Evolutionary conservation across 2,329 filamentous ascomycete genomes (phyloP).

Genomic region (Colletotrichum tropicale): DNA sequence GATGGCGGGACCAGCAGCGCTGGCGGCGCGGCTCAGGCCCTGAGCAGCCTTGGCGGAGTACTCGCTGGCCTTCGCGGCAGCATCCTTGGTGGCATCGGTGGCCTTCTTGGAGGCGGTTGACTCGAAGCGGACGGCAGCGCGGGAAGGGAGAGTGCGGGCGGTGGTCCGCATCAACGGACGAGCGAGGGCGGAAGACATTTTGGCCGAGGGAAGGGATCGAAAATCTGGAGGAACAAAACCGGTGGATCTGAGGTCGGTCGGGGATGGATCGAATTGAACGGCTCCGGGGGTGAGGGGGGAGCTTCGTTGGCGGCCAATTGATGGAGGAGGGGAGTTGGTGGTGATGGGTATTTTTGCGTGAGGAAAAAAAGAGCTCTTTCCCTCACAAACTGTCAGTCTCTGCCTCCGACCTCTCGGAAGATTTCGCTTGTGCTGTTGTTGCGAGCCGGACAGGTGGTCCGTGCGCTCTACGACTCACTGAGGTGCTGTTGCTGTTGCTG

Average conservation of each 20-base stretch:
- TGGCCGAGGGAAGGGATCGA: conserved; percentile 1
- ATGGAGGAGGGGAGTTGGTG: conserved; percentile 29
- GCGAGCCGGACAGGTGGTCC: conserved; percentile 21
- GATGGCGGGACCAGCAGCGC: conserved; percentile 80
- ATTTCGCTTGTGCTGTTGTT: conserved; percentile 39
- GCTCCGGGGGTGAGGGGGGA: conserved; percentile 28
- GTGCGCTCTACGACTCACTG: not conserved
- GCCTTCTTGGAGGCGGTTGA: conserved; percentile 58
- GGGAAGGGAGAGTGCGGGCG: conserved; percentile 48
- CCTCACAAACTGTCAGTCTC: not conserved
- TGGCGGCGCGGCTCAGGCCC: conserved; percentile 81
- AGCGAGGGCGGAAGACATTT: conserved; percentile 38
- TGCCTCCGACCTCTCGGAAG: conserved; percentile 42
- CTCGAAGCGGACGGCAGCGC: conserved; percentile 62
- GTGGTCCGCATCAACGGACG: conserved; percentile 52
- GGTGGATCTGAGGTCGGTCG: conserved; percentile 9
- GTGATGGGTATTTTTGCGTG: conserved; percentile 20
- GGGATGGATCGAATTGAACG: conserved; percentile 28
- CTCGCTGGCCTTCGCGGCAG: conserved; percentile 48
- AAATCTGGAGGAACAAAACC: not conserved
- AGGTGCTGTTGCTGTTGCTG: no score
- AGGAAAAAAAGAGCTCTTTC: conserved; percentile 22
- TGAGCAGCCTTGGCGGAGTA: conserved; percentile 73
- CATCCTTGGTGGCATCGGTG: conserved; percentile 44
- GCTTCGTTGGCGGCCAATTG: conserved; percentile 37